Base-by-base conservation (phyloP, 1,139 yeast genomes). In the Diutina siamensis region DNA sequence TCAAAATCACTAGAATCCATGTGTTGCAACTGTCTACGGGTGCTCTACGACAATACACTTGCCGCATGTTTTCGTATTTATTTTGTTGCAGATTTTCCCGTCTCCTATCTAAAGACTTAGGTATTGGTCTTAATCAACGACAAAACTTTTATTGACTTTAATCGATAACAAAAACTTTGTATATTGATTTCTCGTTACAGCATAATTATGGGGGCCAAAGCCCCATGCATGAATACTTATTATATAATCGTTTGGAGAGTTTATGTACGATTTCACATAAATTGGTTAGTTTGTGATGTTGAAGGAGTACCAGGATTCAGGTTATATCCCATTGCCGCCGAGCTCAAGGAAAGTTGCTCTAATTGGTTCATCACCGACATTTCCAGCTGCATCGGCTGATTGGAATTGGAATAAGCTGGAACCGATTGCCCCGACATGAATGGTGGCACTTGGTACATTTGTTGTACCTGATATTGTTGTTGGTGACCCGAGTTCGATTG, bases 251-350 rank as follows among this genome's bases (percentile, higher is more conserved):
- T n/a, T n/a, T 19, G 22, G 28, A 5, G 10, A 10, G 28, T 25
- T 25, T 25, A 25, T 25, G 20, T n/a, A 35, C 40, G 5, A 12
- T 15, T 35, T 35, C 28, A 35, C 28, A 35, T 13, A 35, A 35
- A 35, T n/a, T 35, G 40, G 28, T 35, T 35, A 13, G 17, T 9
- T 9, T 31, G 40, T 13, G 21, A 22, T 12, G 42, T 40, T 44
- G 44, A 42, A 7, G 56, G 56, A 2, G 63, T 70, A 9, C 72
- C 71, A 8, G 76, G 76, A 47, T 65, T 68, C 10, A 74, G 68
- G 48, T 65, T 65, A 51, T 71, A 72, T 1, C 76, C 76, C 61
- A 71, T 56, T 1, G 76, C 76, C 3, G 74, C 76, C 2, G 76
- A 70, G 48, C 72, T 69, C 49, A 72, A 57, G 1, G 75, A 69